phyloP scores from a whole-genome alignment of 495 filamentous ascomycete species.

The Aspergillus sparsus region DNA sequence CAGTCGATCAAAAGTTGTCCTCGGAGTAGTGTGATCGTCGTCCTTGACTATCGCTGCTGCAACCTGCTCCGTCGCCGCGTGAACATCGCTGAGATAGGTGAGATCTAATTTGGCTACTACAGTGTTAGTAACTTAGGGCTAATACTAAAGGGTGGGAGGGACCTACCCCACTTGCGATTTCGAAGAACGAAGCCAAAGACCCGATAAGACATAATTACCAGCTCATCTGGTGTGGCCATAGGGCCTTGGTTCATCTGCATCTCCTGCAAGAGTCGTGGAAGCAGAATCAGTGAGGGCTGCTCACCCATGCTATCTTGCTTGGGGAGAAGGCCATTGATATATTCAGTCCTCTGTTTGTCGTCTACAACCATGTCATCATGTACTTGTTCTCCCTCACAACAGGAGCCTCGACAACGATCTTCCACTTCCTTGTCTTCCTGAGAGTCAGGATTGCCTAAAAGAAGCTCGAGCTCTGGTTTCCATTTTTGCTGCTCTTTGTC shows the following conservation, averaged over 20 bases:
- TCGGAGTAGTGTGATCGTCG: too few species aligned
- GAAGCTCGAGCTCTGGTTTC: constrained; percentile 12
- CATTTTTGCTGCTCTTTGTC: constrained; percentile 14
- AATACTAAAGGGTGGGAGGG: neutral
- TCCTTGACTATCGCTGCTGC: too few species aligned
- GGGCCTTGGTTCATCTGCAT: too few species aligned
- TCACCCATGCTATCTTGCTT: neutral
- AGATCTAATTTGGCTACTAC: too few species aligned
- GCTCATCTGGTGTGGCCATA: constrained; percentile 22
- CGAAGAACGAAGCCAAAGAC: constrained; percentile 47
- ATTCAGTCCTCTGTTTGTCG: constrained; percentile 30
- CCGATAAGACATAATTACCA: constrained; percentile 42
- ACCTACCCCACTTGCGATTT: constrained; percentile 42
- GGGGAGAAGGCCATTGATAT: constrained; percentile 26
- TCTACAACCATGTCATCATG: constrained; percentile 37
- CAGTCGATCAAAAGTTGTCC: constrained; percentile 33
- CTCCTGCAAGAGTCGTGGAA: too few species aligned
- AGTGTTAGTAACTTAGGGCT: too few species aligned
- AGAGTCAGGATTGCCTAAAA: too few species aligned
- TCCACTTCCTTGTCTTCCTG: too few species aligned
- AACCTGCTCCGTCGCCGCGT: too few species aligned
- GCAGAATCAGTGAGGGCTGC: too few species aligned
- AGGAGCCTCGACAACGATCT: too few species aligned
- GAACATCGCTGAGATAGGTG: too few species aligned
- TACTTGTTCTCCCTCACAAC: constrained; percentile 14